Percentiles rank a stretch among this genome's conserved stretches.
These are phyloP conservation scores for Chalciporus pseudorubinellus DNA, from an alignment of 768 basidiomycete genomes.

Conservation along the genomic window DNA sequence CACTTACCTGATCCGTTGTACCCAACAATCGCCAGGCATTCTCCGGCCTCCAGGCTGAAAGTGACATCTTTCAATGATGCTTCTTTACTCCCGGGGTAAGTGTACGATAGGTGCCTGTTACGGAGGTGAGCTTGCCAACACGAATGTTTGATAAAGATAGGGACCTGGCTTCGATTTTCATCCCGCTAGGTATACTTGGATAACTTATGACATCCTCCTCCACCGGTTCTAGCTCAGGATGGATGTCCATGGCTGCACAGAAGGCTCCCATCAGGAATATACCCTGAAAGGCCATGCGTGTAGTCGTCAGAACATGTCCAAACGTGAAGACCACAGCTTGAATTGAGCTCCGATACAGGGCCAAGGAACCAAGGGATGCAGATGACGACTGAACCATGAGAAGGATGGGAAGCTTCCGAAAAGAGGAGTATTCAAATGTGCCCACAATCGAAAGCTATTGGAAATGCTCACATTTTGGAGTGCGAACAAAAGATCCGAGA, in stretches of 20 bases:
- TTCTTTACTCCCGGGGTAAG: conserved; percentile 72
- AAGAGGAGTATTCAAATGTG: conserved; percentile 2
- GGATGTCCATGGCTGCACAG: conserved; percentile 69
- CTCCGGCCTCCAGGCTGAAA: conserved; percentile 69
- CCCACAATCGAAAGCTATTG: neutral
- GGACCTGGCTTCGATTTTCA: conserved; percentile 70
- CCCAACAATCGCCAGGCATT: conserved; percentile 82
- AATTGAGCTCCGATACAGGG: conserved; percentile 76
- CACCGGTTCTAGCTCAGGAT: conserved; percentile 63
- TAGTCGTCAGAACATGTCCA: conserved; percentile 58
- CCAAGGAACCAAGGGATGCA: conserved; percentile 76
- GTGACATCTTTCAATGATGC: conserved; percentile 69
- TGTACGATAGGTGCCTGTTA: conserved; percentile 62
- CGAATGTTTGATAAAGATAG: conserved; percentile 20
- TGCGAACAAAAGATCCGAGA: conserved; percentile 61
- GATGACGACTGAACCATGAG: conserved; percentile 70
- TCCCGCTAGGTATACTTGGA: conserved; percentile 49
- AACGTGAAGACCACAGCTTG: conserved; percentile 68
- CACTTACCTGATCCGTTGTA: conserved; percentile 75
- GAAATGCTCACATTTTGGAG: conserved; percentile 64
- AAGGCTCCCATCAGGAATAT: conserved; percentile 88
- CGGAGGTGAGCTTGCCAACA: conserved; percentile 8
- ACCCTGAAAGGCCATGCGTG: conserved; percentile 77
- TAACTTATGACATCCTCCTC: conserved; percentile 52
- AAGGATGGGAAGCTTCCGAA: conserved; percentile 65